Conservation (phyloP, 306 rosid species). For the Parietaria judaica region DNA sequence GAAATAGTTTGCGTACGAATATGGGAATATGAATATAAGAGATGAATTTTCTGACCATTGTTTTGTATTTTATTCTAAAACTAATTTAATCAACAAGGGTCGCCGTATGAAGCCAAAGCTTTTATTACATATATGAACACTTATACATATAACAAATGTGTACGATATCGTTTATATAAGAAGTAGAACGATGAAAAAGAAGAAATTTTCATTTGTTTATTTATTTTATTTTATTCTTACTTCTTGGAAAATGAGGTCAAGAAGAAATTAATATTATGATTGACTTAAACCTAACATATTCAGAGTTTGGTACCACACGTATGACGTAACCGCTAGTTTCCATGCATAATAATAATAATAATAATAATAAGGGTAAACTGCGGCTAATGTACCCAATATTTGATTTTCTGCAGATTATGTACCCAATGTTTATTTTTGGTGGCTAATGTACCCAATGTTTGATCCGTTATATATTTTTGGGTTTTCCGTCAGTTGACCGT, state of each 20-base stretch:
- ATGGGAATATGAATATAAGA: not conserved
- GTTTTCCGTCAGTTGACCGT: too few relatives aligned
- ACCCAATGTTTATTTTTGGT: too few relatives aligned
- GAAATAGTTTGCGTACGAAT: not conserved
- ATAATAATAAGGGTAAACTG: too few relatives aligned
- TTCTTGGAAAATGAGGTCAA: conserved; percentile 1
- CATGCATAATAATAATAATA: not conserved
- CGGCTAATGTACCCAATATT: too few relatives aligned
- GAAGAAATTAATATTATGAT: not conserved
- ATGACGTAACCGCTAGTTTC: not conserved
- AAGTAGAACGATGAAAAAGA: too few relatives aligned
- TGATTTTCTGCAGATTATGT: too few relatives aligned
- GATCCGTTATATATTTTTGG: too few relatives aligned
- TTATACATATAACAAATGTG: too few relatives aligned
- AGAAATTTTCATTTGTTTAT: not conserved
- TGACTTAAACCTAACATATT: conserved; percentile 6
- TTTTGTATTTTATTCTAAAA: conserved; percentile 3
- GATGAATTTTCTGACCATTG: not conserved
- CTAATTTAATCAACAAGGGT: not conserved
- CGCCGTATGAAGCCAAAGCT: conserved; percentile 1
- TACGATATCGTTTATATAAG: too few relatives aligned
- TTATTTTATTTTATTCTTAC: not conserved
- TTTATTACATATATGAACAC: not conserved
- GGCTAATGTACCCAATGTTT: too few relatives aligned
- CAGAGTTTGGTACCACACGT: conserved; percentile 12